These are phyloP conservation scores for Gossypium mustelinum DNA, from an alignment of 345 rosid genomes.

Conservation along the genomic window DNA sequence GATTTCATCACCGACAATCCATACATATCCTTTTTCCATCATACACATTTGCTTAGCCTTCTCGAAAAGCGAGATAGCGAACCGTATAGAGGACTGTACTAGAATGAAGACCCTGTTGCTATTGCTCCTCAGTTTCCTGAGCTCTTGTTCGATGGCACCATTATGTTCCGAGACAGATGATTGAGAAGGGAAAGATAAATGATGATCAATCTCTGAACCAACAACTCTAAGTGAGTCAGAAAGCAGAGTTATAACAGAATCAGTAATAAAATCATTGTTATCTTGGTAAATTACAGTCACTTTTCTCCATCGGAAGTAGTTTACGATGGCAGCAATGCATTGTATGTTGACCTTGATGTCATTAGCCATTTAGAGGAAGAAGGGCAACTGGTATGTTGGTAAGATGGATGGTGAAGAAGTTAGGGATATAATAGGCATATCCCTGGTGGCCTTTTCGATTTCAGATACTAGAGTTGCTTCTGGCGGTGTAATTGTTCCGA, in stretches of 20 bases:
- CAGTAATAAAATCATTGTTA: slow-evolving; percentile 5
- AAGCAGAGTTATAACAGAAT: slow-evolving; percentile 23
- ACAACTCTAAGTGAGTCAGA: slow-evolving; percentile 20
- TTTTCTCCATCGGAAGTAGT: slow-evolving; percentile 24
- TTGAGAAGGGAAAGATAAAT: not conserved
- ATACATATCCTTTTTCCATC: slow-evolving; percentile 30
- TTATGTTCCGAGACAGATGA: not conserved
- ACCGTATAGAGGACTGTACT: slow-evolving; percentile 1
- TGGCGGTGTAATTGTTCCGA: slow-evolving; percentile 15
- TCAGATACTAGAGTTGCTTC: not conserved
- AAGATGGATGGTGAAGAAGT: slow-evolving; percentile 20
- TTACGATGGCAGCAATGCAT: slow-evolving; percentile 25
- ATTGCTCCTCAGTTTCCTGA: slow-evolving; percentile 6
- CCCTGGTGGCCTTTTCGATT: slow-evolving; percentile 1
- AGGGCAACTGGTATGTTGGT: slow-evolving; percentile 8
- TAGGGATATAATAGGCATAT: slow-evolving; percentile 19
- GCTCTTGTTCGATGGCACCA: not conserved
- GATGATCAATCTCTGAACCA: slow-evolving; percentile 3
- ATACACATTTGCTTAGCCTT: slow-evolving; percentile 31
- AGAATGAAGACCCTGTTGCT: slow-evolving; percentile 8
- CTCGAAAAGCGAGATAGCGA: slow-evolving; percentile 23
- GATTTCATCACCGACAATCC: slow-evolving; percentile 29
- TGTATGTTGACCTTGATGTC: slow-evolving; percentile 16
- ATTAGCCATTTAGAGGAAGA: slow-evolving; percentile 26
- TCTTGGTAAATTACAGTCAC: slow-evolving; percentile 22